phyloP scores from a whole-genome alignment of 2,329 filamentous ascomycete genomes.

The Fusarium fujikuroi region DNA sequence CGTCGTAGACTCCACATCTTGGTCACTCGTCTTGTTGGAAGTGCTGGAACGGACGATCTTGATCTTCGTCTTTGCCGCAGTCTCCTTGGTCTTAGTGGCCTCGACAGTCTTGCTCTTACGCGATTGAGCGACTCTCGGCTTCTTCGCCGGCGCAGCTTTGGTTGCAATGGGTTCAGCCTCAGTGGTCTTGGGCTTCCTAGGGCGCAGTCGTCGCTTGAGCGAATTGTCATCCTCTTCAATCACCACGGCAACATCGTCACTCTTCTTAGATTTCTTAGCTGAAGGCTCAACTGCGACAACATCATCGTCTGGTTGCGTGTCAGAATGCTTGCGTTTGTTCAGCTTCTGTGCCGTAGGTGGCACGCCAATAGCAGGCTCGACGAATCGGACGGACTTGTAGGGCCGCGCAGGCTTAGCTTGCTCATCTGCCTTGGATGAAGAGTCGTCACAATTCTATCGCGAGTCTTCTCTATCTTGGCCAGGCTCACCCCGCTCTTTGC shows the following conservation, averaged over 20 bases:
- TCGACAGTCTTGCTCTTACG: conserved; percentile 17
- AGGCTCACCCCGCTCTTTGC: conserved; percentile 50
- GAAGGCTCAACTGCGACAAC: neutral
- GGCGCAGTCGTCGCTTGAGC: conserved; percentile 37
- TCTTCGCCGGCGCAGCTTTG: conserved; percentile 14
- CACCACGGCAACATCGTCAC: neutral
- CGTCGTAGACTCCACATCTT: neutral
- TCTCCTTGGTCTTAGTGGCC: neutral
- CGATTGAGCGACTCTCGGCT: conserved; percentile 4
- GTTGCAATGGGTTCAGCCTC: conserved; percentile 15
- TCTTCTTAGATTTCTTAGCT: neutral
- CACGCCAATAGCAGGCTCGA: conserved; percentile 35
- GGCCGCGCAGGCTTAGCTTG: conserved; percentile 14
- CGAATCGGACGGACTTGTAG: conserved; percentile 42
- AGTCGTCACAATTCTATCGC: conserved; percentile 51
- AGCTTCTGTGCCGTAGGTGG: conserved; percentile 27
- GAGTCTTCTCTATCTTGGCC: conserved; percentile 52
- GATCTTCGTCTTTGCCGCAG: conserved; percentile 4
- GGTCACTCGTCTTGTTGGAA: conserved; percentile 1
- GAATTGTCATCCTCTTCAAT: conserved; percentile 19
- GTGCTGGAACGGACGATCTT: conserved; percentile 7
- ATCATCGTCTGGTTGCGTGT: neutral
- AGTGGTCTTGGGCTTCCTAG: conserved; percentile 29
- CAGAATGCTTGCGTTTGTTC: conserved; percentile 12
- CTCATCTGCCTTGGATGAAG: conserved; percentile 37